These are phyloP conservation scores for Lentithecium fluviatile DNA, from an alignment of 495 filamentous ascomycete genomes.

Conservation along the genomic window DNA sequence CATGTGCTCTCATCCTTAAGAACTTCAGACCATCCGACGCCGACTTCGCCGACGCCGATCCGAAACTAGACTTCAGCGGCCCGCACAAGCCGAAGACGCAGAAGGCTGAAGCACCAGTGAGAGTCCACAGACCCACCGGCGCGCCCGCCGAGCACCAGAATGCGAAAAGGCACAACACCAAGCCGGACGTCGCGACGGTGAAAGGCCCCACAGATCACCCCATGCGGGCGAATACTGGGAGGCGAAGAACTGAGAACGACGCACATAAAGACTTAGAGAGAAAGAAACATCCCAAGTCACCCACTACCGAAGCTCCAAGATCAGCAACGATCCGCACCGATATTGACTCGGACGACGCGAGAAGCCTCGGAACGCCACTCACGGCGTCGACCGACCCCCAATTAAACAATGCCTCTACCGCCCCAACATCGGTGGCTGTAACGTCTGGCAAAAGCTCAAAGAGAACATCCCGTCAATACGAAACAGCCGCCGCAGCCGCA, in stretches of 20 bases:
- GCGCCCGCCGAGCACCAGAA: constrained; percentile 10
- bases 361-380: constrained; percentile 32
- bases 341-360: constrained; percentile 33
- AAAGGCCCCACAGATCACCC: constrained; percentile 21
- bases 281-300: constrained; percentile 13
- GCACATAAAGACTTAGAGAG: constrained; percentile 7
- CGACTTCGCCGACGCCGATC: constrained; percentile 34
- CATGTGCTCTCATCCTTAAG: constrained; percentile 42
- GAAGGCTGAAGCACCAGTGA: neutral
- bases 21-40: constrained; percentile 43
- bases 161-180: constrained; percentile 16
- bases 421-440: constrained; percentile 40
- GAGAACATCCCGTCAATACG: constrained; percentile 35
- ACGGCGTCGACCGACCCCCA: constrained; percentile 39
- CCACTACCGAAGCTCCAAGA: constrained; percentile 21
- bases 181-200: constrained; percentile 4
- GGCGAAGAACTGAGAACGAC: constrained; percentile 16
- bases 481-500: constrained; percentile 29
- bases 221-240: constrained; percentile 30
- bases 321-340: constrained; percentile 18
- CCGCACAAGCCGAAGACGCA: constrained; percentile 3
- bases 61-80: constrained; percentile 34
- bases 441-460: constrained; percentile 43
- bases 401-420: constrained; percentile 38
- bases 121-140: constrained; percentile 9